Conservation (phyloP, 176 grass and related monocot genomes). For the Saccharum spontaneum region DNA sequence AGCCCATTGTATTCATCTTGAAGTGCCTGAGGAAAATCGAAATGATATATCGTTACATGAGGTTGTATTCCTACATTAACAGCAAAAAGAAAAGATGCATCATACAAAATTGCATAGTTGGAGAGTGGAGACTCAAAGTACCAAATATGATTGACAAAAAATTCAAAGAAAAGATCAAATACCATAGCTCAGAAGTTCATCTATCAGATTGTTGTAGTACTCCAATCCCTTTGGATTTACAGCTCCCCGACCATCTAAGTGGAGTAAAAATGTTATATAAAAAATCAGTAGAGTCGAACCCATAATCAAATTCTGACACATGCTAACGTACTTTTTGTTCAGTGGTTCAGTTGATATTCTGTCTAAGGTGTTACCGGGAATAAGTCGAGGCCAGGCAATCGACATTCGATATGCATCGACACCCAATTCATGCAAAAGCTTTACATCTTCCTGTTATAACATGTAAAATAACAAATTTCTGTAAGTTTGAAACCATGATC, state of each 20-base stretch:
- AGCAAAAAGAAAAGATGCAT: too few relatives aligned
- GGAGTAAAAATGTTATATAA: neutral
- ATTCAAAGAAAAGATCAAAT: neutral
- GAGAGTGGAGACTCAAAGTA: too few relatives aligned
- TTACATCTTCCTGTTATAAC: slow-evolving; percentile 73
- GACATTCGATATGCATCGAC: slow-evolving; percentile 86
- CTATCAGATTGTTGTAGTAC: slow-evolving; percentile 87
- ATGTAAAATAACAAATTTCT: neutral
- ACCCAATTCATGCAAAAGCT: slow-evolving; percentile 72
- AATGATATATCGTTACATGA: slow-evolving; percentile 89
- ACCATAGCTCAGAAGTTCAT: slow-evolving; percentile 80
- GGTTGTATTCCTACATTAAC: slow-evolving; percentile 66
- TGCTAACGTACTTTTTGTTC: too few relatives aligned
- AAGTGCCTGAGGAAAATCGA: slow-evolving; percentile 84
- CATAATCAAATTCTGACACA: too few relatives aligned
- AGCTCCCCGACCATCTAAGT: slow-evolving; percentile 66
- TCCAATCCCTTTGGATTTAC: slow-evolving; percentile 76
- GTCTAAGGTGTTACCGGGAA: slow-evolving; percentile 54
- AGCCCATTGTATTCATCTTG: slow-evolving; percentile 70
- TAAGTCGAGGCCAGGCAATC: slow-evolving; percentile 79
- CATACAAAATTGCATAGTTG: too few relatives aligned
- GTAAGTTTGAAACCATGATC: too few relatives aligned
- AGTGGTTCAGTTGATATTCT: too few relatives aligned
- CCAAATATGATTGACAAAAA: too few relatives aligned
- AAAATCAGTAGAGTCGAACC: too few relatives aligned